A percentile compares a stretch with the other conserved stretches of the same genome.
Evolutionary conservation across 2,329 filamentous ascomycete species (phyloP).

Genomic region (Tolypocladium ophioglossoides): DNA sequence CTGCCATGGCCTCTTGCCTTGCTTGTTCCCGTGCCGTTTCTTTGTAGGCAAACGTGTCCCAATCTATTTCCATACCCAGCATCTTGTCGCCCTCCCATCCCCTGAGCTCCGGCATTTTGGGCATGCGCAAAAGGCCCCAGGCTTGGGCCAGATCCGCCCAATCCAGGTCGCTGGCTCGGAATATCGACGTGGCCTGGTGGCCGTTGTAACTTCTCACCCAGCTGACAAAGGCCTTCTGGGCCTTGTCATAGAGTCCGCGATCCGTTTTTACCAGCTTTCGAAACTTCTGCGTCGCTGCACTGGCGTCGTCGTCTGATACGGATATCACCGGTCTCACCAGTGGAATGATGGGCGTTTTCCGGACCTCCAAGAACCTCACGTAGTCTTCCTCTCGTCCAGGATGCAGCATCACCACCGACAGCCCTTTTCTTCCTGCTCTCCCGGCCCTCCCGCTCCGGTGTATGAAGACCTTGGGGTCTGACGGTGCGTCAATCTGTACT

Average conservation of each 20-base stretch:
- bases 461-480: slow-evolving; percentile 89
- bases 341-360: slow-evolving; percentile 70
- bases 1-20: slow-evolving; percentile 45
- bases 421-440: slow-evolving; percentile 73
- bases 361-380: slow-evolving; percentile 72
- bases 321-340: slow-evolving; percentile 46
- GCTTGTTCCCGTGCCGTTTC: slow-evolving; percentile 61
- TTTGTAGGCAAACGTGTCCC: slow-evolving; percentile 58
- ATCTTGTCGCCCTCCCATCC: slow-evolving; percentile 59
- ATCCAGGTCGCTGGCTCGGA: slow-evolving; percentile 69
- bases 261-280: slow-evolving; percentile 44
- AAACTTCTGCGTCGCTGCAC: slow-evolving; percentile 46
- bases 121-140: slow-evolving; percentile 79
- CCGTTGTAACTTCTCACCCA: slow-evolving; percentile 89
- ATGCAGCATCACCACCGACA: slow-evolving; percentile 78
- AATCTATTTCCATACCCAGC: slow-evolving; percentile 53
- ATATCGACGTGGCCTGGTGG: slow-evolving; percentile 85
- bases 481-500: slow-evolving; percentile 72
- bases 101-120: slow-evolving; percentile 86
- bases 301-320: slow-evolving; percentile 52
- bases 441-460: slow-evolving; percentile 87
- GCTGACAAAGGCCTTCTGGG: slow-evolving; percentile 82
- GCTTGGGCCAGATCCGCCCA: slow-evolving; percentile 73
- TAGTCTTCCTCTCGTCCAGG: slow-evolving; percentile 86
- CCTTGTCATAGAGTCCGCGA: slow-evolving; percentile 67